Conservation (phyloP, 1,284 basidiomycete genomes). For the Veloboletus limbatus region DNA sequence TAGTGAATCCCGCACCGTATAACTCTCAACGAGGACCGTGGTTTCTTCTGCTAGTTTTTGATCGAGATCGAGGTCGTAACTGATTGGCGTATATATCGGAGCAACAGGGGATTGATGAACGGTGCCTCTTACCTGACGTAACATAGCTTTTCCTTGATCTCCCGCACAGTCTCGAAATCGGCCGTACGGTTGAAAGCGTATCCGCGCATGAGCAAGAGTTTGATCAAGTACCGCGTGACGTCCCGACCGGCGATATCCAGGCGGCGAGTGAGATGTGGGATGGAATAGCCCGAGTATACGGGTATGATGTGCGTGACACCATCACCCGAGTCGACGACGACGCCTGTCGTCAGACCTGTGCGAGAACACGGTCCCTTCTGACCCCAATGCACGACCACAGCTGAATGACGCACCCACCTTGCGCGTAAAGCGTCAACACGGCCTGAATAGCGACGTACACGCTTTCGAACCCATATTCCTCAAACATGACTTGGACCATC, state of each 20-base stretch:
- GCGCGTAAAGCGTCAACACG: conserved; percentile 95
- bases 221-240: conserved; percentile 98
- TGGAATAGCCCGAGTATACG: conserved; percentile 94
- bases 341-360: conserved; percentile 92
- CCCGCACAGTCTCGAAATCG: conserved; percentile 97
- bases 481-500: conserved; percentile 99
- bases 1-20: conserved; percentile 65
- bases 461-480: conserved; percentile 95
- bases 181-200: conserved; percentile 99
- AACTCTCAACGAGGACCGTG: conserved; percentile 93
- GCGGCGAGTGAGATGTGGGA: conserved; percentile 92
- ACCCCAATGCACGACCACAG: neutral
- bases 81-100: conserved; percentile 27
- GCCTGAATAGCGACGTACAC: conserved; percentile 99
- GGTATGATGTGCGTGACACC: conserved; percentile 99
- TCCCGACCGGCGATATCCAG: conserved; percentile 98
- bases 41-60: conserved; percentile 95
- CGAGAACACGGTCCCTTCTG: conserved; percentile 2
- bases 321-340: conserved; percentile 98
- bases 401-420: conserved; percentile 61
- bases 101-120: neutral
- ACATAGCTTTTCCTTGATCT: conserved; percentile 99
- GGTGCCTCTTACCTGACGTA: conserved; percentile 77
- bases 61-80: conserved; percentile 95
- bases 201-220: conserved; percentile 95